Base-by-base conservation (phyloP, 805 yeast genomes). In the Sugiyamaella valdiviana region DNA sequence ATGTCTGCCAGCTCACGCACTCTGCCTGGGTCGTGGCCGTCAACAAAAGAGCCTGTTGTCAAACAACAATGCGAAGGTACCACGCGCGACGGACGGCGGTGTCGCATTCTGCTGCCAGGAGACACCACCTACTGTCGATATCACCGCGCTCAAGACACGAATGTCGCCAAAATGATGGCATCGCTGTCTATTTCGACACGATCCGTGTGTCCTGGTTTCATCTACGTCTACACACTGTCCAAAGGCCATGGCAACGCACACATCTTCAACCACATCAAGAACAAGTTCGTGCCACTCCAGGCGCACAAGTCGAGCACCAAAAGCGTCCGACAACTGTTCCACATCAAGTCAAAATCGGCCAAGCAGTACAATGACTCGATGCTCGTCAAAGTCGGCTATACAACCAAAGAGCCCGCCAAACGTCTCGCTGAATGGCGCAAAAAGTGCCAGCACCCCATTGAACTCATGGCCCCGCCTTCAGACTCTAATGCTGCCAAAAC, bases 381-480 rank as follows among this genome's bases (percentile, higher is more conserved):
- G 41, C 59, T 63, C 29, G 51, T 63, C 41, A 63, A 63, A 44
- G 62, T 63, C 4, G 67, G 67, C 4, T 60, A 48, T 49, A 63
- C 67, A 3, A 55, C 60, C 15, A 51, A 51, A 23, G 50, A 53
- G 1, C 67, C 67, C 2, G 42, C 29, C 0, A 48, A 40, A 36
- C 53, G 67, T 17, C 48, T 63, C n/a, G 46, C 44, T n/a, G 62
- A 62, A 42, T 63, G 67, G 67, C 51, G 49, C 29, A 32, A 29
- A 2, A 54, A 63, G 43, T 63, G 67, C 48, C 51, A 52, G 19
- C 65, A 60, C 35, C 51, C 53, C 12, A 51, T 61, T n/a, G 32
- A 35, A 39, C 51, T 57, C 10, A 44, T 62, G 19, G 44, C 32
- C 2, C 64, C 59, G 1, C 41, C 41, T 4, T 29, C 36, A 42